Evolutionary conservation across 208 protist species (phyloP), one percentile per base, ranked within the genome.

Genomic region (Wallacemonas sp.): DNA sequence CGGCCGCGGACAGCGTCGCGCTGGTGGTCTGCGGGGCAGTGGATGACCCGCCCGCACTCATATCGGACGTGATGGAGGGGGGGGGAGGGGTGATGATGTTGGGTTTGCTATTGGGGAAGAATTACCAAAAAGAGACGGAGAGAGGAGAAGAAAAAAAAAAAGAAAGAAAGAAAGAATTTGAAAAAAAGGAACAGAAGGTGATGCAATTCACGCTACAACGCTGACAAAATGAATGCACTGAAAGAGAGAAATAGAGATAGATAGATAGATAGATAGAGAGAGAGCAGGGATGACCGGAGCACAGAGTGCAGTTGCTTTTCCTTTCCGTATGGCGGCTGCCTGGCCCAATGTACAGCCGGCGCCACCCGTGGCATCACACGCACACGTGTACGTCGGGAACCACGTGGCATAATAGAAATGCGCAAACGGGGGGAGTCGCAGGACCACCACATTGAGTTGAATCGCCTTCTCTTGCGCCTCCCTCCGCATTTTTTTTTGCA

Each of bases 1-100:
- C 92, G 3, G 78, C 77, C 2, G 77, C 54, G 21, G 70, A 82
- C 4, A 93, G 69, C 36, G 49, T 64, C 8, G 60, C 32, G 30
- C 30, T 58, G n/a, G 52, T 30, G 17, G 52, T 39, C 30, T 58
- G 52, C 29, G 26, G 30, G 30, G 52, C 52, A 14, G 52, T 5
- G 4, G 52, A 29, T 5, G 30, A 24, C 30, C 52, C 52, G 30
- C 52, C 38, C 2, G 52, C 34, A n/a, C 30, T 58, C 52, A 58
- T 58, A 24, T 30, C 23, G 48, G 6, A 23, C 4, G 2, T 6
- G 32, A 60, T 39, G 14, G 32, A 36, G 44, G n/a, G n/a, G n/a
- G n/a, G n/a, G n/a, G n/a, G n/a, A n/a, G n/a, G n/a, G n/a, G n/a
- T n/a, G n/a, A n/a, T n/a, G n/a, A n/a, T n/a, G n/a, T n/a, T n/a